These are phyloP conservation scores for Pichia cactophila DNA, from an alignment of 1,139 yeast species.

Conservation along the genomic window DNA sequence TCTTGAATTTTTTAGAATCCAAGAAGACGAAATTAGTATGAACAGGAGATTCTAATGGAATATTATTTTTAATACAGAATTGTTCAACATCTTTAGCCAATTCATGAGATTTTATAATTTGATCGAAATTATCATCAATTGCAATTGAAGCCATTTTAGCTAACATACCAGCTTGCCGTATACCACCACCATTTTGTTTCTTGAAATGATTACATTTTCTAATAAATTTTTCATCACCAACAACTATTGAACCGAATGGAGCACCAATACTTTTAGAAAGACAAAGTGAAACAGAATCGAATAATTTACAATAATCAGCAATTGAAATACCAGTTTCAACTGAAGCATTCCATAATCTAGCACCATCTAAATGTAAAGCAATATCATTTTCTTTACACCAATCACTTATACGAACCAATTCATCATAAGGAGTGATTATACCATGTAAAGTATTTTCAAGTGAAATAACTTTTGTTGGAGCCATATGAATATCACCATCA, in stretches of 20 bases:
- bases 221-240: conserved; percentile 56
- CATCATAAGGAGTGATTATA: conserved; percentile 71
- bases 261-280: conserved; percentile 90
- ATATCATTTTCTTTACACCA: conserved; percentile 63
- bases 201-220: conserved; percentile 77
- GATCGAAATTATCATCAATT: conserved; percentile 63
- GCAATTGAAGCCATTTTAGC: conserved; percentile 78
- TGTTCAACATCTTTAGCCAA: conserved; percentile 60
- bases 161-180: conserved; percentile 82
- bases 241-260: conserved; percentile 86
- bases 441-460: conserved; percentile 89
- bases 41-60: conserved; percentile 64
- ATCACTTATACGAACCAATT: conserved; percentile 60
- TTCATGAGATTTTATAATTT: conserved; percentile 51
- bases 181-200: conserved; percentile 93
- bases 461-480: conserved; percentile 80
- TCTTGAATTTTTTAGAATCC: conserved; percentile 51
- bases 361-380: conserved; percentile 84
- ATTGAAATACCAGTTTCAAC: conserved; percentile 66
- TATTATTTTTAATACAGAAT: conserved; percentile 47
- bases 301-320: conserved; percentile 64
- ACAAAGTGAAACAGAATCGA: conserved; percentile 86
- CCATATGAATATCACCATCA: conserved; percentile 79
- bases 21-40: conserved; percentile 83
- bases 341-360: conserved; percentile 89